Base-by-base conservation (phyloP, 2,329 filamentous ascomycete species). In the Aspergillus novofumigatus region DNA sequence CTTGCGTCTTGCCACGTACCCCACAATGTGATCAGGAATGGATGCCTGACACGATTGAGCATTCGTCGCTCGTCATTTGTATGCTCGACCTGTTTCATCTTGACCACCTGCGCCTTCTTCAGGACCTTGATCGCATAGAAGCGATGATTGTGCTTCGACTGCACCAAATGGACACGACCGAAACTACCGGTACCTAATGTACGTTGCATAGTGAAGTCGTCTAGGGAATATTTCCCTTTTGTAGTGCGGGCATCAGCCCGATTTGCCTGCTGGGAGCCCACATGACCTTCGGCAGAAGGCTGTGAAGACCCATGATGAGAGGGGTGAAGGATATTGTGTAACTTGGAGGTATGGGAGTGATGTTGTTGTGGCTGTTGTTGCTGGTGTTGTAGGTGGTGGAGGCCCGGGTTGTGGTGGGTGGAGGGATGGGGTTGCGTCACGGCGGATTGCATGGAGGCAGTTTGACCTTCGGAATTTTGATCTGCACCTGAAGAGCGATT, bases 31-130 rank as follows among this genome's bases (percentile, higher is more conserved):
- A 99, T 94, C 62, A 99, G 81, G 78, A 99, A 99, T 11, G 94
- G 92, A 77, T 99, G 93, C 76, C 97, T 96, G 74, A 97, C 94
- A 74, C 96, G 90, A 73, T 91, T 90, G 69, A 99, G 80, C 94
- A 99, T 99, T 68, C 85, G 86, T 65, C 94, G 85, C 80, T 99
- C 94, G 76, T 99, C 94, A 71, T 99, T 99, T 65, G 94, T 99
- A 78, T 99, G 94, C 77, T 99, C 94, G 59, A 99, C 92, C 77
- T 99, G 94, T 84, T 99, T 99, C 94, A 99, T 97, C 81, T 96
- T 96, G 75, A 99, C 92, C 54, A 99, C 93, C 78, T 99, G 94
- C 51, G 88, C 88, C 83, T 99, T 99, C 77, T 99, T 99, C 77
- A 99, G 80, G 64, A 99, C 94, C 80, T 99, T 99, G 77, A 99